Evolutionary conservation across 345 rosid species (phyloP).

Genomic region (Balakata baccata): DNA sequence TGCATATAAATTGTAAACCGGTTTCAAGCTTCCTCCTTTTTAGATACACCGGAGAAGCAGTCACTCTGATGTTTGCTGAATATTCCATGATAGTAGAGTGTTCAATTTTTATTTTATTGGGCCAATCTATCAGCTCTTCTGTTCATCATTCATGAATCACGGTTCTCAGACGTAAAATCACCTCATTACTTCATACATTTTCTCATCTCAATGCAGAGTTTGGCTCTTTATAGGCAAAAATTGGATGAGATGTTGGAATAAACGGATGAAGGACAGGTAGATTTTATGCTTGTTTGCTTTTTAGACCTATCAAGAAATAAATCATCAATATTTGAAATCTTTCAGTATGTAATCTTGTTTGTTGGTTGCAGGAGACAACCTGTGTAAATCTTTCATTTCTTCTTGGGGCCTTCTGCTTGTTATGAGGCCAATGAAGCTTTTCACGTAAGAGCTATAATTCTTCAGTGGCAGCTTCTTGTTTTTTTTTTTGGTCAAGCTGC

Average conservation of each 20-base stretch:
- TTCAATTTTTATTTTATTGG: neutral
- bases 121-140: neutral
- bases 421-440: neutral
- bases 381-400: neutral
- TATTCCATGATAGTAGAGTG: neutral
- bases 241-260: conserved; percentile 10
- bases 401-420: neutral
- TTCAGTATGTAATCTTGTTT: neutral
- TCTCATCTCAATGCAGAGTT: conserved; percentile 9
- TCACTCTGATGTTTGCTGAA: neutral
- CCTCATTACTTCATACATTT: neutral
- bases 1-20: neutral
- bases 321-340: neutral
- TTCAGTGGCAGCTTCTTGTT: neutral
- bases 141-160: neutral
- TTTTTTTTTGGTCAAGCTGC: neutral
- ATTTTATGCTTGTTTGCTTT: neutral
- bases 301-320: neutral
- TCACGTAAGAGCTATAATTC: neutral
- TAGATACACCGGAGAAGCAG: neutral
- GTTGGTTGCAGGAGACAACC: conserved; percentile 3
- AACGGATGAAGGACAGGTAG: neutral
- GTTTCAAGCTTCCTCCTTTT: conserved; percentile 3
- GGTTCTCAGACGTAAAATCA: neutral
- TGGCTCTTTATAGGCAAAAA: conserved; percentile 23